Evolutionary conservation across 306 rosid species (phyloP).

Genomic region (Citrullus mucosospermus): DNA sequence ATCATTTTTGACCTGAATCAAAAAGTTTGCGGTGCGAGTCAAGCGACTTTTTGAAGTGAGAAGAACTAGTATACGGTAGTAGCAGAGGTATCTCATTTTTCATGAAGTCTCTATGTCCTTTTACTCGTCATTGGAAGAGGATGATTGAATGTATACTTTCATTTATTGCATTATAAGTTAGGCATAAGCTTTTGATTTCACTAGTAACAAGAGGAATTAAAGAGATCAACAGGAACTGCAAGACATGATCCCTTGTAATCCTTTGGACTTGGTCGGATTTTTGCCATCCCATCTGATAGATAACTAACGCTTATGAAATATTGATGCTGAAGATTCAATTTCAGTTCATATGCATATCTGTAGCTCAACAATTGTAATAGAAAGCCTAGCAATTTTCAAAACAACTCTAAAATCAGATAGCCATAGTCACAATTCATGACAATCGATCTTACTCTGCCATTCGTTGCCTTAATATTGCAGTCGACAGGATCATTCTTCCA

Average conservation of each 20-base stretch:
- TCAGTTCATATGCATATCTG: not conserved
- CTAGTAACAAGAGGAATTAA: not conserved
- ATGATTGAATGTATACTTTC: not conserved
- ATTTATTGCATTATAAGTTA: not conserved
- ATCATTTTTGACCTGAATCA: not conserved
- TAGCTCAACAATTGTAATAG: not conserved
- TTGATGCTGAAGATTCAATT: not conserved
- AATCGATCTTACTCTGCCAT: constrained; percentile 6
- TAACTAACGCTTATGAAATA: not conserved
- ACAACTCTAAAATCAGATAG: not conserved
- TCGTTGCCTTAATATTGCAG: constrained; percentile 19
- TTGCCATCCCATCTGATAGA: not conserved
- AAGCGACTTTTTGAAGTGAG: not conserved
- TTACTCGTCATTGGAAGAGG: not conserved
- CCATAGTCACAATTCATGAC: not conserved
- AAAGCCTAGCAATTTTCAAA: not conserved
- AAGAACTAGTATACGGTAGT: not conserved
- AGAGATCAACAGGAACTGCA: not conserved
- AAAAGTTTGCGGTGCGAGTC: not conserved
- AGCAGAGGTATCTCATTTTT: not conserved
- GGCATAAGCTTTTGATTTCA: not conserved
- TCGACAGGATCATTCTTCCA: constrained; percentile 66
- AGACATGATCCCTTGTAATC: not conserved
- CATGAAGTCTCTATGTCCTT: not conserved
- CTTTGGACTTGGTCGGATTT: not conserved